Percentiles rank a stretch among this genome's conserved stretches.
Conservation (phyloP, 2,329 filamentous ascomycete genomes). For the Aureobasidium subglaciale region DNA sequence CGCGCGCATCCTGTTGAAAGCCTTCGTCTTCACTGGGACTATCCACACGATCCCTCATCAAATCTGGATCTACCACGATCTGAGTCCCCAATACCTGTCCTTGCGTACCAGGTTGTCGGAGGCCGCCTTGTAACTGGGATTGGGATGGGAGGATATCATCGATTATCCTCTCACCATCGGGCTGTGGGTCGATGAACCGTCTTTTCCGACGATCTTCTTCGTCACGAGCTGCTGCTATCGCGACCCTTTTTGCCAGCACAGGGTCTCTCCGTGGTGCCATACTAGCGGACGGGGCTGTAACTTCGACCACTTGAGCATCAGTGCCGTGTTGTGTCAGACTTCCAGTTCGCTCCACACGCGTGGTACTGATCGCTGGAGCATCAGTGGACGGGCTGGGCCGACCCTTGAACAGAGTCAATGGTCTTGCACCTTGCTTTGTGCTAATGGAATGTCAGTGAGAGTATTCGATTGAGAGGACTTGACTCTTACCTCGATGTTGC, state of each 20-base stretch:
- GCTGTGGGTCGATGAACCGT: slow-evolving; percentile 36
- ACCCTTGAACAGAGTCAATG: not conserved
- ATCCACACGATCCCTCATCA: slow-evolving; percentile 21
- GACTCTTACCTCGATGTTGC: not conserved
- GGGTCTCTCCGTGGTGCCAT: not conserved
- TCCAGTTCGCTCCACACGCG: not conserved
- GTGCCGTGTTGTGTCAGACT: not conserved
- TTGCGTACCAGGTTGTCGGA: not conserved
- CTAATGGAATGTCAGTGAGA: not conserved
- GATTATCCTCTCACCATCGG: slow-evolving; percentile 30
- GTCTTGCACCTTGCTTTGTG: not conserved
- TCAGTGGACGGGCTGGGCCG: not conserved
- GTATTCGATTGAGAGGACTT: not conserved
- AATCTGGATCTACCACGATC: not conserved
- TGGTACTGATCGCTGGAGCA: not conserved
- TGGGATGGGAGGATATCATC: not conserved
- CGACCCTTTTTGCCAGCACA: not conserved
- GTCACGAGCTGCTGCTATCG: not conserved
- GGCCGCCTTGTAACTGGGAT: not conserved
- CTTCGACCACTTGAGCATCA: not conserved
- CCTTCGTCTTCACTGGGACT: slow-evolving; percentile 35
- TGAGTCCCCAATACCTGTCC: not conserved
- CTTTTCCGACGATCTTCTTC: slow-evolving; percentile 15
- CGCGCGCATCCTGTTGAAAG: slow-evolving; percentile 37
- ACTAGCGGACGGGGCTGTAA: not conserved